Conservation (phyloP, 768 basidiomycete genomes). For the Phylloporus arenicola region DNA sequence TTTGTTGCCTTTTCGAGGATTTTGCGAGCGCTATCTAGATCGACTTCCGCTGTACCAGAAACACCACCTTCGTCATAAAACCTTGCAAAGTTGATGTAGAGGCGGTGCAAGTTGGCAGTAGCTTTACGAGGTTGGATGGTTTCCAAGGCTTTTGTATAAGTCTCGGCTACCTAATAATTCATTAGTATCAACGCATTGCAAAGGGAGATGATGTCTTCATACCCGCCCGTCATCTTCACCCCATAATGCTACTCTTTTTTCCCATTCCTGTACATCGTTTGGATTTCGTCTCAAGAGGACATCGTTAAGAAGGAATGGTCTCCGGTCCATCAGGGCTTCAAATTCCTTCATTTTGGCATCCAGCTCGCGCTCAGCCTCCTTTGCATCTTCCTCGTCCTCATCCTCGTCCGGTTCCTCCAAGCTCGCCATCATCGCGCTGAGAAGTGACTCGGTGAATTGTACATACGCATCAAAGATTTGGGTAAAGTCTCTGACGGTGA, state of each 20-base stretch:
- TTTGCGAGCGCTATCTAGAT: constrained; percentile 83
- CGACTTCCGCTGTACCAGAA: constrained; percentile 69
- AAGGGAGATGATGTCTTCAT: constrained; percentile 1
- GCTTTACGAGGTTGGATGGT: constrained; percentile 86
- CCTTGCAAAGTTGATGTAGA: constrained; percentile 94
- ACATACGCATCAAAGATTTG: constrained; percentile 97
- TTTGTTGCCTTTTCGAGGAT: constrained; percentile 90
- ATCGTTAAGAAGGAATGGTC: constrained; percentile 95
- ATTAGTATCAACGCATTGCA: not conserved
- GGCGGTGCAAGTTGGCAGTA: constrained; percentile 81
- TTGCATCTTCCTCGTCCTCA: constrained; percentile 70
- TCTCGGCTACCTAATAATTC: constrained; percentile 71
- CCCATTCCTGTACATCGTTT: constrained; percentile 99
- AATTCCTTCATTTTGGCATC: constrained; percentile 89
- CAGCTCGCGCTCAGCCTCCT: constrained; percentile 76
- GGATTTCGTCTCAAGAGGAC: constrained; percentile 90
- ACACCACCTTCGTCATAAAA: constrained; percentile 97
- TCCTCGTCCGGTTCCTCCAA: constrained; percentile 74
- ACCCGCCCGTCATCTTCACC: constrained; percentile 94
- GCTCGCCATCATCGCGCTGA: constrained; percentile 84
- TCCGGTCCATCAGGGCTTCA: constrained; percentile 88
- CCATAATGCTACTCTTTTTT: constrained; percentile 91
- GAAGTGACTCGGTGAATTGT: constrained; percentile 87
- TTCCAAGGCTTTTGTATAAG: constrained; percentile 84
- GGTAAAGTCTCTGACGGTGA: constrained; percentile 95